Evolutionary conservation across 306 rosid species (phyloP), one percentile per base, ranked within the genome.

Genomic region (Morella rubra): DNA sequence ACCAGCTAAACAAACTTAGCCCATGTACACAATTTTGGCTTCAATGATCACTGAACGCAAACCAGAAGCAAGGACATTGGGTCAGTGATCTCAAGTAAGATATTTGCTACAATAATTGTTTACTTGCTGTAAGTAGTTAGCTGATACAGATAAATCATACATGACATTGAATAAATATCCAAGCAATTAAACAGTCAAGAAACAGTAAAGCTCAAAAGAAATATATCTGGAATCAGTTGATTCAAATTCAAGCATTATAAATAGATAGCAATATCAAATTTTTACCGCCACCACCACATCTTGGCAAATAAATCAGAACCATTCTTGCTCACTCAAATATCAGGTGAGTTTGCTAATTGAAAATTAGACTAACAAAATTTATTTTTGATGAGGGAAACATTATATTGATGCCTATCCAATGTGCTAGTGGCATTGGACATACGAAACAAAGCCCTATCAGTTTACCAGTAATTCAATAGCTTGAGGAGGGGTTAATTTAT

Each of bases 11-110:
- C 77, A 32, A 60, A 53, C 59, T 54, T 70, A 52, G 22, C 71
- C 47, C 67, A 70, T 68, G 20, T 16, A 16, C 41, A 73, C 2
- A 8, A 73, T 54, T 58, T 42, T 73, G 77, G 69, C 79, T 74
- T 50, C 55, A 44, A 42, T 59, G 7, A 69, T 64, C 18, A 15
- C 73, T 14, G 68, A 67, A 69, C 18, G 40, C 70, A 62, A 44
- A 27, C 59, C 6, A 24, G 13, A 55, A 44, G 5, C 66, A 40
- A 44, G 16, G 56, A 13, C 11, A 76, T 46, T 55, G 64, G 42
- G 75, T 27, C 27, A 19, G 27, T 19, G 41, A 56, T 41, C 69
- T 27, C 65, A 4, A 32, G 65, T 68, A n/a, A 69, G 64, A 69
- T 54, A 54, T 54, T 53, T 54, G 60, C 60, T 54, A 16, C 19